Percentiles rank a stretch among this genome's conserved stretches.
Conservation (phyloP, 208 protist species). For the Herpetomonas muscarum region DNA sequence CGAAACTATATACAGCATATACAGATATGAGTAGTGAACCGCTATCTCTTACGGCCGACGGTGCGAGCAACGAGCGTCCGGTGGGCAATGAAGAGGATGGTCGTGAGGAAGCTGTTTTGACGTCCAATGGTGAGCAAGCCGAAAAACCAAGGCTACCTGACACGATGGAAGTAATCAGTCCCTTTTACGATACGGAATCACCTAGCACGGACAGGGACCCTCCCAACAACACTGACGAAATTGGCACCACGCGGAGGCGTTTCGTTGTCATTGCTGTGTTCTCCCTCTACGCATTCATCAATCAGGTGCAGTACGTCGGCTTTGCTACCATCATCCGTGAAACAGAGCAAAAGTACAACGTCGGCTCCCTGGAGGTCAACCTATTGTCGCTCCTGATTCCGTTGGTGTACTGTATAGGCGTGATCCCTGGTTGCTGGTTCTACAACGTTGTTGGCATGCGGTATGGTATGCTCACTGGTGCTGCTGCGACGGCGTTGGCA, state of each 20-base stretch:
- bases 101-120: too few relatives aligned
- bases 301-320: slow-evolving; percentile 45
- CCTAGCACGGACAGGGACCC: too few relatives aligned
- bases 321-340: slow-evolving; percentile 38
- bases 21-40: too few relatives aligned
- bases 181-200: not conserved
- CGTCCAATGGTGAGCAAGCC: too few relatives aligned
- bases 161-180: too few relatives aligned
- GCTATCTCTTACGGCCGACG: too few relatives aligned
- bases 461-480: slow-evolving; percentile 31
- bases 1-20: too few relatives aligned
- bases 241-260: slow-evolving; percentile 23
- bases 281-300: slow-evolving; percentile 32
- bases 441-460: slow-evolving; percentile 46
- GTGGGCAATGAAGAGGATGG: too few relatives aligned
- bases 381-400: slow-evolving; percentile 35
- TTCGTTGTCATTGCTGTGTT: slow-evolving; percentile 31
- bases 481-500: slow-evolving; percentile 18
- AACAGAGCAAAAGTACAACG: slow-evolving; percentile 25
- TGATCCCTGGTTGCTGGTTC: slow-evolving; percentile 30
- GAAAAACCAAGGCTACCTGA: too few relatives aligned
- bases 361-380: slow-evolving; percentile 33
- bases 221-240: too few relatives aligned
- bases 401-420: slow-evolving; percentile 31
- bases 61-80: too few relatives aligned